These are phyloP conservation scores for Conticribra guillardii DNA, from an alignment of 108 stramenopile species.

Conservation along the genomic window DNA sequence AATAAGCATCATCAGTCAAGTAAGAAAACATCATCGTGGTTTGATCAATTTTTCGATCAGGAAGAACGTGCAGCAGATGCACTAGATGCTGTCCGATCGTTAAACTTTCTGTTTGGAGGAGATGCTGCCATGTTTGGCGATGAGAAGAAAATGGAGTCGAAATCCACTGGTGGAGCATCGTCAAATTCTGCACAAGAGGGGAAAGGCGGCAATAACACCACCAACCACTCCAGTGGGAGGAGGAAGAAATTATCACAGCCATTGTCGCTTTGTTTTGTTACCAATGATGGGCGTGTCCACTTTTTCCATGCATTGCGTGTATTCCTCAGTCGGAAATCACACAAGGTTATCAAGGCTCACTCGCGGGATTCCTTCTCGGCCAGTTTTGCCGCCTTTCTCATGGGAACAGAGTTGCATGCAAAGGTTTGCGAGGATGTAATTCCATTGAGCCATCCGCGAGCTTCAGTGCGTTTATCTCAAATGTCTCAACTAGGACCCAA, in stretches of 20 bases:
- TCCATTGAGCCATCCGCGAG: constrained; percentile 29
- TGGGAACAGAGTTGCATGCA: constrained; percentile 25
- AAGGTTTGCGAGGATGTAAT: constrained; percentile 26
- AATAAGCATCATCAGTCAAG: neutral
- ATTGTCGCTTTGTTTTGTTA: constrained; percentile 37
- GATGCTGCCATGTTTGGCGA: neutral
- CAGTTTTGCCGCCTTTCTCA: constrained; percentile 41
- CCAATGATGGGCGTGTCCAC: constrained; percentile 39
- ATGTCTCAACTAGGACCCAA: no score
- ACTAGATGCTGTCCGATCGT: constrained; percentile 30
- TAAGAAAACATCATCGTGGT: neutral
- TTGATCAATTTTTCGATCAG: constrained; percentile 4
- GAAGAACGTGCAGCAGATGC: constrained; percentile 41
- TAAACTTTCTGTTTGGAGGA: constrained; percentile 44
- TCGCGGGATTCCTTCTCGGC: neutral
- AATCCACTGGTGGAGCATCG: no score
- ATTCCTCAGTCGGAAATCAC: constrained; percentile 10
- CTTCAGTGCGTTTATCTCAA: constrained; percentile 33
- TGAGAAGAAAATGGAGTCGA: neutral
- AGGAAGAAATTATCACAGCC: constrained; percentile 26
- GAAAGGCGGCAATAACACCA: neutral
- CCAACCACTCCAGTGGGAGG: constrained; percentile 3
- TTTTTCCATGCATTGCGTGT: constrained; percentile 46
- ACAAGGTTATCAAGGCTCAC: neutral
- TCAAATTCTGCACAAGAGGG: neutral